A percentile compares a stretch with the other conserved stretches of the same genome.
These are phyloP conservation scores for Alternaria postmessia DNA, from an alignment of 2,329 filamentous ascomycete species.

Conservation along the genomic window DNA sequence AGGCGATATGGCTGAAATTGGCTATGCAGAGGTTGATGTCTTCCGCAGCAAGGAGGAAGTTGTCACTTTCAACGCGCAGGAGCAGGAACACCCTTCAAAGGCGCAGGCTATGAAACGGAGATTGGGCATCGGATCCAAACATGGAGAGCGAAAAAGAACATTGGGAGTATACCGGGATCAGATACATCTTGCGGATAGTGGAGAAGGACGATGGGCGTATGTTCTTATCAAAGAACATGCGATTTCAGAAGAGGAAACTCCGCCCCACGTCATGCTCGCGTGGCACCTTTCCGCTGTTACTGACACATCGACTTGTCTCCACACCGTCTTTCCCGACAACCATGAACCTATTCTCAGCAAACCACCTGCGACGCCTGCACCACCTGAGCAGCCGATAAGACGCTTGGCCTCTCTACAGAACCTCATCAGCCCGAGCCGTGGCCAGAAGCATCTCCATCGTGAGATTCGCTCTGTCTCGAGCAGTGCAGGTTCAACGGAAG, in stretches of 20 bases:
- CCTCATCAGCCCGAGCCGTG: background rate
- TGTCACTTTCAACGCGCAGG: background rate
- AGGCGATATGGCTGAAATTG: constrained; percentile 21
- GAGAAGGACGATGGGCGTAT: constrained; percentile 29
- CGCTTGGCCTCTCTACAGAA: constrained; percentile 21
- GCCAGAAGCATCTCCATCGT: constrained; percentile 4
- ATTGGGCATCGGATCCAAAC: background rate
- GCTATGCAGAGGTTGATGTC: constrained; percentile 35
- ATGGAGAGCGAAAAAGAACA: background rate
- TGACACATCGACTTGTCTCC: constrained; percentile 14
- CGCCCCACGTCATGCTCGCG: constrained; percentile 23
- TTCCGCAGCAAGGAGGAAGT: constrained; percentile 16
- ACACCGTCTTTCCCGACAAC: constrained; percentile 16
- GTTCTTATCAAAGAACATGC: constrained; percentile 18
- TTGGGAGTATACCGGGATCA: constrained; percentile 1
- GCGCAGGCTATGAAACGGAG: background rate
- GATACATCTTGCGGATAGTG: constrained; percentile 9
- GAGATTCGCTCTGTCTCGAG: constrained; percentile 13
- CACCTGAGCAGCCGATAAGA: constrained; percentile 5
- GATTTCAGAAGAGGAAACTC: background rate
- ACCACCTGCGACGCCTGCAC: background rate
- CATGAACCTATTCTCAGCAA: background rate
- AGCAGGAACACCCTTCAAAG: background rate
- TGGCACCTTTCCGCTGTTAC: constrained; percentile 23
- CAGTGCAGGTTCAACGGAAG: constrained; percentile 7